phyloP scores from a whole-genome alignment of 805 yeast species.

The Saccharomycopsis microspora region DNA sequence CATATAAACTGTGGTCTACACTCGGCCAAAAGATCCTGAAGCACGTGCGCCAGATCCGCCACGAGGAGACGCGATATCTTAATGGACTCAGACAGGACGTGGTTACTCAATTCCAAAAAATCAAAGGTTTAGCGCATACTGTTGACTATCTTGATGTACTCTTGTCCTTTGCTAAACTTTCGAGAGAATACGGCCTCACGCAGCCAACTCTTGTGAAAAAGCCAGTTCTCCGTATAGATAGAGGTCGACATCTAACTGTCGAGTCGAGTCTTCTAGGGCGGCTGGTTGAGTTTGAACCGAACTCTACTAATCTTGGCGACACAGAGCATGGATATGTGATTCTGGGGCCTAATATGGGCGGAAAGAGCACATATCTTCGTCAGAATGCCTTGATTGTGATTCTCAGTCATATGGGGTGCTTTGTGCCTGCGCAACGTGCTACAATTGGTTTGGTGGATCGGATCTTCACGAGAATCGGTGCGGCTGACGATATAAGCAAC shows the following conservation, averaged over 20 bases:
- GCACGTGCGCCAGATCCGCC: constrained; percentile 34
- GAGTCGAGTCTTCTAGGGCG: constrained; percentile 49
- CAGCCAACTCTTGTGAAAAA: constrained; percentile 52
- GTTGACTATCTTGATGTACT: constrained; percentile 65
- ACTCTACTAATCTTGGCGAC: constrained; percentile 21
- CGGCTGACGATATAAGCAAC: constrained; percentile 69
- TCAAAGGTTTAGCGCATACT: constrained; percentile 38
- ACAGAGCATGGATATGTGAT: constrained; percentile 39
- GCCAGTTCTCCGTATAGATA: constrained; percentile 35
- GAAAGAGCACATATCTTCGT: constrained; percentile 65
- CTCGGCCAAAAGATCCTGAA: constrained; percentile 39
- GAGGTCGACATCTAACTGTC: constrained; percentile 81
- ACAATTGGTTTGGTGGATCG: constrained; percentile 64
- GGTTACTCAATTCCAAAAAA: constrained; percentile 29
- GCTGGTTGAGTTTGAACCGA: constrained; percentile 27
- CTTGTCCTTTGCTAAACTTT: constrained; percentile 58
- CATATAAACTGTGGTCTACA: constrained; percentile 37
- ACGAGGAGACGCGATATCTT: constrained; percentile 45
- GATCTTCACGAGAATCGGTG: constrained; percentile 71
- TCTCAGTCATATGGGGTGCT: constrained; percentile 65
- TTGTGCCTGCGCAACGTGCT: constrained; percentile 56
- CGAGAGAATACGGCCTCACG: constrained; percentile 54
- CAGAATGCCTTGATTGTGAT: constrained; percentile 63
- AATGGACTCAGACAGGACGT: constrained; percentile 35
- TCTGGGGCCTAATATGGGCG: constrained; percentile 92